These are phyloP conservation scores for Tremellales sp. DNA, from an alignment of 1,284 basidiomycete genomes.

Conservation along the genomic window DNA sequence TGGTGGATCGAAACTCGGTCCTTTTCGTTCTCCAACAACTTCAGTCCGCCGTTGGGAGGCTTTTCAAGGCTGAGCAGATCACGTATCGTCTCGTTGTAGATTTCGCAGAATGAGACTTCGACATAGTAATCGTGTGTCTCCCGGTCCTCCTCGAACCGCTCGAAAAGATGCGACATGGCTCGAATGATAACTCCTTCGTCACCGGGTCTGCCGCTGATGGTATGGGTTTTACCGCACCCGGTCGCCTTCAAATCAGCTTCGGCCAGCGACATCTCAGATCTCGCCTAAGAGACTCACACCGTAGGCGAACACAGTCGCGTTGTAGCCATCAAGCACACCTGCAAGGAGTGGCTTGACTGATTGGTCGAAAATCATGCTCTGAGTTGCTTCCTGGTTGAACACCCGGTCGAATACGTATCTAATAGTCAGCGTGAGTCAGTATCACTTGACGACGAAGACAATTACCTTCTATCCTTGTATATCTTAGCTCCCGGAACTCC, in stretches of 20 bases:
- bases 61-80: conserved; percentile 76
- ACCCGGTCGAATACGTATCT: conserved; percentile 94
- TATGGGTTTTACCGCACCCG: conserved; percentile 96
- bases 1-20: conserved; percentile 74
- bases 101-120: conserved; percentile 88
- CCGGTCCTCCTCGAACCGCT: conserved; percentile 74
- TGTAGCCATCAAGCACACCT: conserved; percentile 86
- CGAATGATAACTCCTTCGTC: conserved; percentile 91
- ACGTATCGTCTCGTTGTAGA: conserved; percentile 97
- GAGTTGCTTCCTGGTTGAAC: conserved; percentile 70
- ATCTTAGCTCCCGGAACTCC: conserved; percentile 68
- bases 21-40: conserved; percentile 85
- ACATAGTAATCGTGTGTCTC: conserved; percentile 80
- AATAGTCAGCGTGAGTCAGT: conserved; percentile 3
- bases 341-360: conserved; percentile 78
- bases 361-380: conserved; percentile 78
- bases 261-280: too few species aligned
- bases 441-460: conserved; percentile 4
- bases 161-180: conserved; percentile 94
- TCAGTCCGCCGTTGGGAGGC: conserved; percentile 73
- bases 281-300: conserved; percentile 61
- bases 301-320: conserved; percentile 95
- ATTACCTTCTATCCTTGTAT: conserved; percentile 72
- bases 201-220: conserved; percentile 80
- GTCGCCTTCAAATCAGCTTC: conserved; percentile 69